A percentile compares a stretch with the other conserved stretches of the same genome.
Evolutionary conservation across 169 alveolate genomes (phyloP).

Genomic region (Perkinsus olseni): DNA sequence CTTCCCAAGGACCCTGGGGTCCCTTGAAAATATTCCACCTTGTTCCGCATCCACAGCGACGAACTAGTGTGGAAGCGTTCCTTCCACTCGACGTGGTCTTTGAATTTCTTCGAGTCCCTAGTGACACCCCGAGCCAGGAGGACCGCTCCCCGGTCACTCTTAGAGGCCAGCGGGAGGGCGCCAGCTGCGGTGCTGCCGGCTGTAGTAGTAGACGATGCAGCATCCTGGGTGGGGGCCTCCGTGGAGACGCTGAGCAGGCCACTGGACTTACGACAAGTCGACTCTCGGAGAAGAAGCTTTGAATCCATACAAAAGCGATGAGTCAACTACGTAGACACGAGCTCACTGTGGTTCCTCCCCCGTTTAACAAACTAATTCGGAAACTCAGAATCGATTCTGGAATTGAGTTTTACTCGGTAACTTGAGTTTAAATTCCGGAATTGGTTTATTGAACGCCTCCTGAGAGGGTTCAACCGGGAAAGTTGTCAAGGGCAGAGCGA

Average conservation of each 20-base stretch:
- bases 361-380: too few species aligned
- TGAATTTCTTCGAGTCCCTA: neutral
- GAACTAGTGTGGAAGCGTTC: neutral
- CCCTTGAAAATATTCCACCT: neutral
- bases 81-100: neutral
- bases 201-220: neutral
- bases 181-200: neutral
- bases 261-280: neutral
- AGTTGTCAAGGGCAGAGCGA: too few species aligned
- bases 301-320: neutral
- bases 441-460: too few species aligned
- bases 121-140: neutral
- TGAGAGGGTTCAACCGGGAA: too few species aligned
- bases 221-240: neutral
- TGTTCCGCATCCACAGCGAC: neutral
- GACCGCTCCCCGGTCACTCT: neutral
- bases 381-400: too few species aligned
- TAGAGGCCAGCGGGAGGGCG: neutral
- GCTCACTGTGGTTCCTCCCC: neutral
- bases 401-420: too few species aligned
- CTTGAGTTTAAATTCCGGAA: too few species aligned
- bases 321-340: neutral
- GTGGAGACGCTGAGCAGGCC: neutral
- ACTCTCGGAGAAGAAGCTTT: neutral
- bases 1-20: neutral